These are phyloP conservation scores for Truncatella angustata DNA, from an alignment of 2,329 filamentous ascomycete species.

Conservation along the genomic window DNA sequence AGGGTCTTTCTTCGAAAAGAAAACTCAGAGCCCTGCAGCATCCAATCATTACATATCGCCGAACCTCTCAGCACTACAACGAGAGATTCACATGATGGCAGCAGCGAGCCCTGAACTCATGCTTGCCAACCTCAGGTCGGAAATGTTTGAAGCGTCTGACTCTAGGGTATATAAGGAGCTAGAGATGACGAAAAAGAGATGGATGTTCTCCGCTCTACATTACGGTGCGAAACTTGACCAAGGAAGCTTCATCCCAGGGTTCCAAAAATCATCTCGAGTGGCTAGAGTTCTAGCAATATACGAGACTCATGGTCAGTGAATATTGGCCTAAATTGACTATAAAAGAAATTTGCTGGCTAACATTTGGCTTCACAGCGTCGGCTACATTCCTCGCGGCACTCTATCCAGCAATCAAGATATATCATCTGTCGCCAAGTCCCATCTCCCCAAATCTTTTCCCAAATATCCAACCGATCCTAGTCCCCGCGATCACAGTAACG, in stretches of 20 bases:
- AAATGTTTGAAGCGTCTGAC: slow-evolving; percentile 43
- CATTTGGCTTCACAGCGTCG: slow-evolving; percentile 37
- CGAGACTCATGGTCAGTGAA: slow-evolving; percentile 46
- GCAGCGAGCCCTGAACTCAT: slow-evolving; percentile 49
- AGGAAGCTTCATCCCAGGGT: slow-evolving; percentile 10
- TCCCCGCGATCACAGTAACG: slow-evolving; percentile 27
- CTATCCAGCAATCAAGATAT: slow-evolving; percentile 38
- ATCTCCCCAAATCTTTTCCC: slow-evolving; percentile 40
- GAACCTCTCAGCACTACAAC: slow-evolving; percentile 42
- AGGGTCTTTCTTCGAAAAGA: slow-evolving; percentile 18
- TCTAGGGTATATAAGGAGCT: slow-evolving; percentile 48
- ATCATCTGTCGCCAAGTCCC: slow-evolving; percentile 44
- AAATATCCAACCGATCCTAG: slow-evolving; percentile 29
- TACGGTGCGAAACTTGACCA: slow-evolving; percentile 34
- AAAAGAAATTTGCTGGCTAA: slow-evolving; percentile 18
- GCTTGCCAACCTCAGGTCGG: slow-evolving; percentile 53
- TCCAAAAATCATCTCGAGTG: slow-evolving; percentile 17
- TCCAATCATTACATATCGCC: slow-evolving; percentile 25
- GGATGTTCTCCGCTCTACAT: slow-evolving; percentile 60
- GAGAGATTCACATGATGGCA: slow-evolving; percentile 55
- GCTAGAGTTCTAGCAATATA: slow-evolving; percentile 47
- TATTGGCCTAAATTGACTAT: slow-evolving; percentile 6
- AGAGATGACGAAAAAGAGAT: slow-evolving; percentile 56
- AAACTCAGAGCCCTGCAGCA: slow-evolving; percentile 16
- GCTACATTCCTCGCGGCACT: slow-evolving; percentile 48